phyloP scores from a whole-genome alignment of 2,329 filamentous ascomycete genomes.

The Scedosporium dehoogii region DNA sequence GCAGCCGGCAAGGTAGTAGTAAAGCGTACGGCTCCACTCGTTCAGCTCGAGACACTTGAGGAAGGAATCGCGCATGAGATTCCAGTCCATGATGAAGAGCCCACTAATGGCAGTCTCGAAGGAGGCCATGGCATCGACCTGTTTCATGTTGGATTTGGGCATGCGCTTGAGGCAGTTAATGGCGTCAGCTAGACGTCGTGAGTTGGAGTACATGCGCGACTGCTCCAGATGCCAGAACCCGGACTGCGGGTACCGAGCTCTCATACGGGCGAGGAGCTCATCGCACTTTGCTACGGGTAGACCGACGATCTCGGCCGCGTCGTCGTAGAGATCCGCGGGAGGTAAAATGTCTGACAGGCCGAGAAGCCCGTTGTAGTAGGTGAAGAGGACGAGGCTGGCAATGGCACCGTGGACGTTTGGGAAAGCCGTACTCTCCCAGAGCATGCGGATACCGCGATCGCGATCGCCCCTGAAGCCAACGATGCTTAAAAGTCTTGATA shows the following conservation, averaged over 20 bases:
- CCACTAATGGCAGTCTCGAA: conserved; percentile 75
- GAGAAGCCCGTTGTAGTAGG: conserved; percentile 80
- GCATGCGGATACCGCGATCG: conserved; percentile 68
- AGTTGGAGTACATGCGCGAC: conserved; percentile 62
- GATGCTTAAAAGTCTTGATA: conserved; percentile 75
- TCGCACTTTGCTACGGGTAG: conserved; percentile 63
- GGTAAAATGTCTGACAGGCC: conserved; percentile 84
- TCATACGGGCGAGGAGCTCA: conserved; percentile 62
- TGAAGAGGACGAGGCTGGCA: conserved; percentile 68
- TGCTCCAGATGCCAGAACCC: conserved; percentile 84
- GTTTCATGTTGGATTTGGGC: conserved; percentile 58
- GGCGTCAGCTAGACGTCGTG: conserved; percentile 56
- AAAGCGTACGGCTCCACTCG: conserved; percentile 82
- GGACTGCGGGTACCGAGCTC: conserved; percentile 67
- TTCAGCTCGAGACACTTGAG: conserved; percentile 68
- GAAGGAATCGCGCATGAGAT: conserved; percentile 64
- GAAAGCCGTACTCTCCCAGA: conserved; percentile 84
- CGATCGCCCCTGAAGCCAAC: conserved; percentile 89
- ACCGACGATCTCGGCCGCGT: conserved; percentile 50
- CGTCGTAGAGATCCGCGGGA: conserved; percentile 23
- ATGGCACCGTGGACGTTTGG: conserved; percentile 89
- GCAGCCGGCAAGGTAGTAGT: conserved; percentile 77
- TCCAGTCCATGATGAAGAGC: conserved; percentile 72
- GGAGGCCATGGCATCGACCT: conserved; percentile 73
- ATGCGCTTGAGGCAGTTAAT: conserved; percentile 53